Evolutionary conservation across 352 stramenopile species (phyloP), one percentile per base, ranked within the genome.

Genomic region (Elongisporangium prolatum): DNA sequence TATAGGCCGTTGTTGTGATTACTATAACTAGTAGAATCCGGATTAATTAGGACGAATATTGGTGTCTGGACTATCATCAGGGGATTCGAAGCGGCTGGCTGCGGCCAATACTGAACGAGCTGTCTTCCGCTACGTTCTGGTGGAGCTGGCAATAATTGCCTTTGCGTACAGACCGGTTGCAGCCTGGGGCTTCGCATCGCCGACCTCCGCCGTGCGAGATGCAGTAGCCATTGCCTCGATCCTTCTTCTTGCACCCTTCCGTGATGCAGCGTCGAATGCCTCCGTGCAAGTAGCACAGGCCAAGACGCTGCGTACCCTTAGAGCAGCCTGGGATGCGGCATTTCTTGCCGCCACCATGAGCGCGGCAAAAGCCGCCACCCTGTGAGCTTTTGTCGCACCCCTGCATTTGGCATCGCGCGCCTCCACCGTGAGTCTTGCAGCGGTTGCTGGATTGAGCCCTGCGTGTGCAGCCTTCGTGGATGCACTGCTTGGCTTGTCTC

Each of bases 311-410:
- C 0, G 84, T 91, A 20, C 82, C 84, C 55, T 93, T 93, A 4
- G 72, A 82, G 64, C 84, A 93, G 0, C 80, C 81, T 20, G 70
- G 56, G 0, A 89, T 63, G 14, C 78, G 67, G 55, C 82, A 93
- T 38, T 91, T 89, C 54, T 91, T 91, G 20, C 84, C 84, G 25
- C 81, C 84, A 5, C 77, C 77, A 24, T 87, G 77, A 0, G 77
- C 77, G 21, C 77, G 72, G 40, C 77, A 87, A 4, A 89, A 69
- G 0, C 84, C 84, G 13, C 82, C 84, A 20, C 82, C 80, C 59
- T 93, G 84, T 0, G 84, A 93, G 48, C 80, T 91, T 61, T 91
- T 93, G 57, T 83, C 71, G 28, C 84, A 93, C 9, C 74, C 78
- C 13, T 67, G 50, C 22, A 86, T 71, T 58, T 88, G 79, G 68